phyloP scores from a whole-genome alignment of 2,329 filamentous ascomycete genomes.

The Fusarium denticulatum region DNA sequence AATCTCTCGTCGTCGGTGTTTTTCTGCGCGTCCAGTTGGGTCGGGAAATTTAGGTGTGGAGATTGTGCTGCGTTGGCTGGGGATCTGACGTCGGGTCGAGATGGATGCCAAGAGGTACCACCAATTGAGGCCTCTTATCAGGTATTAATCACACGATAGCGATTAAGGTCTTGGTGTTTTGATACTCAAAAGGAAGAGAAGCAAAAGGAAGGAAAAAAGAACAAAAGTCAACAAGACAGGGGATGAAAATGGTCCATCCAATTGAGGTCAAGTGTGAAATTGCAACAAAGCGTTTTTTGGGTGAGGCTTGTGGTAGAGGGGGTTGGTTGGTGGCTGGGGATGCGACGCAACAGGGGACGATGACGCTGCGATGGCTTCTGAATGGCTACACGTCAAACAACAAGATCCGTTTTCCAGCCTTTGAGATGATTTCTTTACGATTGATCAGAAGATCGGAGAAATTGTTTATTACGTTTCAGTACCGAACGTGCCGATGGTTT shows the following conservation, averaged over 20 bases:
- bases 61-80: conserved; percentile 25
- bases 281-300: conserved; percentile 12
- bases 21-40: conserved; percentile 13
- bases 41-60: conserved; percentile 17
- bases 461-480: background rate
- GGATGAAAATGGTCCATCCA: conserved; percentile 8
- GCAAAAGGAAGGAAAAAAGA: conserved; percentile 2
- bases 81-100: conserved; percentile 22
- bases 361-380: conserved; percentile 23
- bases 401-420: conserved; percentile 9
- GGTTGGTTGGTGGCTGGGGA: conserved; percentile 38
- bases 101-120: conserved; percentile 5
- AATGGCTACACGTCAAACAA: conserved; percentile 32
- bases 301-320: conserved; percentile 28
- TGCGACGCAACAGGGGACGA: conserved; percentile 7
- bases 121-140: conserved; percentile 6
- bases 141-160: background rate
- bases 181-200: background rate
- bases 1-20: background rate
- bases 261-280: conserved; percentile 17
- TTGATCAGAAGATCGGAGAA: conserved; percentile 9
- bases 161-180: background rate
- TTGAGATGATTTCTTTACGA: conserved; percentile 6
- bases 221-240: conserved; percentile 7
- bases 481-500: background rate